phyloP scores from a whole-genome alignment of 805 yeast genomes.

The Candida rishiriensis region DNA sequence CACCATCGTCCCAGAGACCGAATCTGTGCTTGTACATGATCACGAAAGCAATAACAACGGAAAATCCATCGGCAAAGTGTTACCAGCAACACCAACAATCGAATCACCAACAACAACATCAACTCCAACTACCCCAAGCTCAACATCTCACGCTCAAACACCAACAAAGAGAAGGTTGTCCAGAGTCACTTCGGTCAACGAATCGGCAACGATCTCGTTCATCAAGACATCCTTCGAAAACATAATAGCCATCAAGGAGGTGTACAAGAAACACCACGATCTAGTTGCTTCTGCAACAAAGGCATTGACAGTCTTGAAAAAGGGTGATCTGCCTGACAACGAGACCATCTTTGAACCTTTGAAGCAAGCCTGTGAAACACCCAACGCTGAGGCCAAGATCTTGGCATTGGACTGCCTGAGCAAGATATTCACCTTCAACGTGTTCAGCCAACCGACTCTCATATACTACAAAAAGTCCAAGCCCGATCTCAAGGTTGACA shows the following conservation, averaged over 20 bases:
- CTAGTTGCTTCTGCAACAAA: slow-evolving; percentile 34
- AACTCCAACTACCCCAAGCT: slow-evolving; percentile 5
- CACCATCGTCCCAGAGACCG: too few relatives aligned
- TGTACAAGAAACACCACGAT: slow-evolving; percentile 39
- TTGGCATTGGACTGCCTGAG: slow-evolving; percentile 82
- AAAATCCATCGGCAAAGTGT: not conserved
- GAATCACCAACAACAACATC: slow-evolving; percentile 5
- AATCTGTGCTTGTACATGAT: too few relatives aligned
- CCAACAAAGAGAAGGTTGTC: not conserved
- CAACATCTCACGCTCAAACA: not conserved
- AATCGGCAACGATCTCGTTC: slow-evolving; percentile 29
- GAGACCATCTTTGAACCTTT: slow-evolving; percentile 72
- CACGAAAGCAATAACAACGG: too few relatives aligned
- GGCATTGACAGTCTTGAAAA: slow-evolving; percentile 39
- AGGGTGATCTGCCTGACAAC: slow-evolving; percentile 38
- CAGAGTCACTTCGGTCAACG: slow-evolving; percentile 13
- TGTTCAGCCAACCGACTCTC: slow-evolving; percentile 57
- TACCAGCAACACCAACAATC: not conserved
- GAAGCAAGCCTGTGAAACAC: slow-evolving; percentile 66
- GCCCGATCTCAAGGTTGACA: slow-evolving; percentile 26
- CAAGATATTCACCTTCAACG: slow-evolving; percentile 81
- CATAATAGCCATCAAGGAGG: slow-evolving; percentile 27
- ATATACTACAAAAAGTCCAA: slow-evolving; percentile 33
- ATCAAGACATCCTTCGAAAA: slow-evolving; percentile 30
- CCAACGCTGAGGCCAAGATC: slow-evolving; percentile 59